Conservation (phyloP, 2,329 filamentous ascomycete species). For the Aspergillus hiratsukae region DNA sequence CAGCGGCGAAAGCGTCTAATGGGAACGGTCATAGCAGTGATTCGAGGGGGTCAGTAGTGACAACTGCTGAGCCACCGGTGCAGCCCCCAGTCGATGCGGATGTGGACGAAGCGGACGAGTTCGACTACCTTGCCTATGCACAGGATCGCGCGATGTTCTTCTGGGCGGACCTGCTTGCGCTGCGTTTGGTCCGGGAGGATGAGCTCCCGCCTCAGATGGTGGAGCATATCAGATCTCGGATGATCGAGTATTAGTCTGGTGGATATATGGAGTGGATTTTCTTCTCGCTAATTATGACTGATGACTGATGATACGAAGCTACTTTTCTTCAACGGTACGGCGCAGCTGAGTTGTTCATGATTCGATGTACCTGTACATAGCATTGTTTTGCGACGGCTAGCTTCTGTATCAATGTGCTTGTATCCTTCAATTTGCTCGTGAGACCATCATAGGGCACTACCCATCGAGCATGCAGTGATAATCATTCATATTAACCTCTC, state of each 20-base stretch:
- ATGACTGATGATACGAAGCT: conserved; percentile 8
- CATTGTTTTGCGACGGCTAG: not conserved
- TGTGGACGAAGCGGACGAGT: conserved; percentile 65
- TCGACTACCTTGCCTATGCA: conserved; percentile 89
- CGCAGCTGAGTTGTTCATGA: not conserved
- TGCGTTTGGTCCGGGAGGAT: conserved; percentile 70
- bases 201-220: conserved; percentile 70
- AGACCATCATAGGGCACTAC: not conserved
- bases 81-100: conserved; percentile 39
- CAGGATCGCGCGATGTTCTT: conserved; percentile 90
- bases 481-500: conserved; percentile 3
- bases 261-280: not conserved
- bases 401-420: not conserved
- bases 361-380: not conserved
- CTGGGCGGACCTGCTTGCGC: conserved; percentile 78
- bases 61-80: conserved; percentile 15
- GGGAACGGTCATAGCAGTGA: conserved; percentile 7
- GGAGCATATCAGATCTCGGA: conserved; percentile 56
- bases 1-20: conserved; percentile 17
- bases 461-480: not conserved
- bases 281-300: not conserved
- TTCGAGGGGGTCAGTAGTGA: not conserved
- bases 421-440: not conserved
- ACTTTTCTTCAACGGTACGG: not conserved
- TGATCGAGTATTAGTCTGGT: conserved; percentile 56